Base-by-base conservation (phyloP, 192 early-diverging fungal species). In the Coemansia sp. region DNA sequence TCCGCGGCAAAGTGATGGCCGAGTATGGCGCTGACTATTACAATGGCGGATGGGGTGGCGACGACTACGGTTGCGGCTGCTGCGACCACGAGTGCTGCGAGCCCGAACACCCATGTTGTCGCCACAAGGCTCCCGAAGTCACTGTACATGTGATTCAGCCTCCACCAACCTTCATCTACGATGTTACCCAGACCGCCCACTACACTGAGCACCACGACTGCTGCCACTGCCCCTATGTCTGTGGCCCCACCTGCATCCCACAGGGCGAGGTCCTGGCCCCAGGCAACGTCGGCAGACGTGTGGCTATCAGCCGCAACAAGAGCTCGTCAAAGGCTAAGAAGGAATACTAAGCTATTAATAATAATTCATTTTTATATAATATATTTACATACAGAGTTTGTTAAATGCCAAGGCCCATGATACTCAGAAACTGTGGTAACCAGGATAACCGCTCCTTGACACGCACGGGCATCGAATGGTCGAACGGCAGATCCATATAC, bases 121-220 rank as follows among this genome's bases (percentile, higher is more conserved):
- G 64, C 57, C 74, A 70, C 65, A 80, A 70, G 65, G 68, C 49
- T 3, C 80, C 80, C 2, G 72, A 82, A 33, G 46, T 82, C 36
- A 75, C 80, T 18, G 80, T 82, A 3, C 80, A 82, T 51, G 80
- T 82, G 2, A 74, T 82, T 72, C 80, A 77, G 66, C 80, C 80
- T 3, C 80, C 80, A 5, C 80, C 80, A 13, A 82, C 80, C 15
- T 82, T 63, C 44, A 77, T 82, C 63, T 82, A 82, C 73, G 80
- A 82, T 16, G 66, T 82, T 16, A 82, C 80, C 0, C 80, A 82
- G 55, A 82, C 80, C 1, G 80, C 80, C 13, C 73, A 69, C 67
- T 82, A 82, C 70, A 77, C 75, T 16, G 80, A 82, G 72, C 80
- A 82, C 80, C 70, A 66, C n/a, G 80, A 82, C 62, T 77, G 80